These are phyloP conservation scores for Sphagnum fallax DNA, from an alignment of 228 moss, liverwort and hornwort species.

Conservation along the genomic window DNA sequence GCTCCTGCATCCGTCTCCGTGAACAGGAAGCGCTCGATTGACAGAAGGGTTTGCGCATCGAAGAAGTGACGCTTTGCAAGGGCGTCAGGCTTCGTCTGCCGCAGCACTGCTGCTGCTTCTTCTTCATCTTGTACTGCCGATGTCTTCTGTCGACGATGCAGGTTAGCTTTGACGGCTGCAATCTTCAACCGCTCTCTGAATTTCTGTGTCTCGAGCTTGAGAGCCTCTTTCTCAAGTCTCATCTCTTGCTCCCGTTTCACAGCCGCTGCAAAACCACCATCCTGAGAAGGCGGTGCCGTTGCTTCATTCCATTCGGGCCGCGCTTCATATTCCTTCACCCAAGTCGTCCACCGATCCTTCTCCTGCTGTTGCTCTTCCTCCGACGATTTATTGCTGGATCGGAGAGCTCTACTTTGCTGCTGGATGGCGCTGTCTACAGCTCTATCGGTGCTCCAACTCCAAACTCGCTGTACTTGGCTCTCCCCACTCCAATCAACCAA, in stretches of 20 bases:
- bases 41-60: constrained; percentile 10
- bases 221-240: not conserved
- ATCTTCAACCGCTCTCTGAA: not conserved
- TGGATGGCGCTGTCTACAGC: no score
- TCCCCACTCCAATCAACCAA: no score
- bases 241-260: constrained; percentile 7
- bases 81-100: not conserved
- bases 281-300: not conserved
- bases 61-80: constrained; percentile 15
- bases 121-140: not conserved
- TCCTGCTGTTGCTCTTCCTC: no score
- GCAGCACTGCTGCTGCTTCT: no score
- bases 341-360: constrained; percentile 44
- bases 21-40: constrained; percentile 33
- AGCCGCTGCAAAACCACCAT: not conserved
- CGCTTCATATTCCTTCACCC: constrained; percentile 57
- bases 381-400: no score
- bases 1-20: constrained; percentile 4
- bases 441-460: no score
- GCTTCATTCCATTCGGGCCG: constrained; percentile 36
- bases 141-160: not conserved
- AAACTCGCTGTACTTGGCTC: no score
- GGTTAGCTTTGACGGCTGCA: no score
- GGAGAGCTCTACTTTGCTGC: no score
- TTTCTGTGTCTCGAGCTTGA: not conserved